Evolutionary conservation across 306 rosid genomes (phyloP).

Genomic region (Acmispon strigosus): DNA sequence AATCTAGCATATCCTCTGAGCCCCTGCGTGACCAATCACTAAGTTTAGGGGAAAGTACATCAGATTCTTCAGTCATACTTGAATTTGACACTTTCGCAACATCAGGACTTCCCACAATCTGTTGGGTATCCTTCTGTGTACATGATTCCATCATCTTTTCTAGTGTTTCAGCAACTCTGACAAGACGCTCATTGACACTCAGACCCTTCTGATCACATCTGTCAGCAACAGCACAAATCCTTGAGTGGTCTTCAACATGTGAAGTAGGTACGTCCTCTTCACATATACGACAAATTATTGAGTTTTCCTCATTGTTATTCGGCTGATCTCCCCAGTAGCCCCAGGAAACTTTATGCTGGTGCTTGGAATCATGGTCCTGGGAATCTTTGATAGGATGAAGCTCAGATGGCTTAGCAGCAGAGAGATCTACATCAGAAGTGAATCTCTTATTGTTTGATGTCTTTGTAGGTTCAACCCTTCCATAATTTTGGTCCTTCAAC

Average conservation of each 20-base stretch:
- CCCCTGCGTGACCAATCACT: constrained; percentile 98
- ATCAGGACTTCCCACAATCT: constrained; percentile 84
- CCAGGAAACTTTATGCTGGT: constrained; percentile 84
- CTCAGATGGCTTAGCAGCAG: constrained; percentile 61
- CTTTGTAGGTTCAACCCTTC: constrained; percentile 51
- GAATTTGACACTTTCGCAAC: constrained; percentile 89
- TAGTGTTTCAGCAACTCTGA: constrained; percentile 74
- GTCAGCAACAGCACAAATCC: constrained; percentile 92
- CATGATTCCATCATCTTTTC: constrained; percentile 79
- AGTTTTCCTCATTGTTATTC: constrained; percentile 54
- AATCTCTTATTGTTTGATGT: constrained; percentile 36
- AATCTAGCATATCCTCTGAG: constrained; percentile 96
- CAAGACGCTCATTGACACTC: constrained; percentile 87
- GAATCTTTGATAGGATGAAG: constrained; percentile 58
- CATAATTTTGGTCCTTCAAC: constrained; percentile 55
- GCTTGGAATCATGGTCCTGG: constrained; percentile 73
- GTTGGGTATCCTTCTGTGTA: constrained; percentile 75
- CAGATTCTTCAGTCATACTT: constrained; percentile 94
- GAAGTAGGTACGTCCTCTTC: constrained; percentile 95
- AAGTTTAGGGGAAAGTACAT: constrained; percentile 77
- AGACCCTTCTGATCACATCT: constrained; percentile 91
- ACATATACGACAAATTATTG: constrained; percentile 97
- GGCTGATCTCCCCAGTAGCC: constrained; percentile 89
- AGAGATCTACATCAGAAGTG: constrained; percentile 44
- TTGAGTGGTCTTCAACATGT: constrained; percentile 92